Conservation (phyloP, 169 alveolate species). For the Amoebophrya sp. region DNA sequence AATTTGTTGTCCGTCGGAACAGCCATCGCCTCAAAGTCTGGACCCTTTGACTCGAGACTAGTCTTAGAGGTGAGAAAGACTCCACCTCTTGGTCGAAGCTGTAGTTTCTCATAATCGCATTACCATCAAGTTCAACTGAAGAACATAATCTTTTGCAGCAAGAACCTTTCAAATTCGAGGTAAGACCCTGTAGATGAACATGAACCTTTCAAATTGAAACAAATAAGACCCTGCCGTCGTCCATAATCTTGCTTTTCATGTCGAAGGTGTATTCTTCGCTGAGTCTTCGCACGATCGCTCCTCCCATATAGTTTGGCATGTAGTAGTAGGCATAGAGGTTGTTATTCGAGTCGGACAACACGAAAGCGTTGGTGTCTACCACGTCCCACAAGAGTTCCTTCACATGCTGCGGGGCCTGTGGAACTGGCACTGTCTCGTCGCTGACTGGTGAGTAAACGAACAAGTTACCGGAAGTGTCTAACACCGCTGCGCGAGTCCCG, state of each 20-base stretch:
- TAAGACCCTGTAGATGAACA: no score
- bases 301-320: neutral
- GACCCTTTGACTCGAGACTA: no score
- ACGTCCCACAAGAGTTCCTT: neutral
- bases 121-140: no score
- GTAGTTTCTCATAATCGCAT: no score
- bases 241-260: no score
- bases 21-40: neutral
- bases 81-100: no score
- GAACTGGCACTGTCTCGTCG: neutral
- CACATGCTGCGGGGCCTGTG: neutral
- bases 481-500: neutral
- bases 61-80: no score
- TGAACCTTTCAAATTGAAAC: no score
- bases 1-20: neutral
- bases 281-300: neutral
- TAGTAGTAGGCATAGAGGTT: neutral
- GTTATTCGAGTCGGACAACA: neutral
- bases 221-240: neutral
- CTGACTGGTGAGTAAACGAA: neutral
- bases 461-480: neutral
- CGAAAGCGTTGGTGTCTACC: neutral
- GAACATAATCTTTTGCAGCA: no score
- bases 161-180: no score
- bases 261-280: neutral